Conservation (phyloP, 495 filamentous ascomycete genomes). For the Podospora tetraspora region DNA sequence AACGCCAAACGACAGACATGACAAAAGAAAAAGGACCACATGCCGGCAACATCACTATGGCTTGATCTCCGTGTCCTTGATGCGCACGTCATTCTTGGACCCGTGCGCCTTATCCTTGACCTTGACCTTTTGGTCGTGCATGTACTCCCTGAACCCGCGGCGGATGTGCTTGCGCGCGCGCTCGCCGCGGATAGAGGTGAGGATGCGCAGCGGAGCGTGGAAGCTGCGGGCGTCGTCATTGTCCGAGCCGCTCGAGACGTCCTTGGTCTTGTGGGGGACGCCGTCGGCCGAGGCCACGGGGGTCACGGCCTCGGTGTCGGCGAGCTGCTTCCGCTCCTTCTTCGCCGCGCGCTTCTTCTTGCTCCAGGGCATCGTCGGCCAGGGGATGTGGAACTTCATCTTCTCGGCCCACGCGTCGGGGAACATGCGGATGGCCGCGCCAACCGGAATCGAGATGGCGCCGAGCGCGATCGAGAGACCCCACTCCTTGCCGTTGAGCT, state of each 20-base stretch:
- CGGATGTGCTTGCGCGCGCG: conserved; percentile 20
- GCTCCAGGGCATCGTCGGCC: conserved; percentile 14
- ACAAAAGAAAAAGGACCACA: background rate
- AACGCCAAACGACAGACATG: background rate
- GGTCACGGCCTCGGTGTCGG: background rate
- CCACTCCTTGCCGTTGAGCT: conserved; percentile 61
- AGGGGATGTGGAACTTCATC: conserved; percentile 18
- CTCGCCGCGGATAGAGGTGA: conserved; percentile 24
- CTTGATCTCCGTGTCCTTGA: background rate
- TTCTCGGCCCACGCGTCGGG: conserved; percentile 43
- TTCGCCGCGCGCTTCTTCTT: conserved; percentile 9
- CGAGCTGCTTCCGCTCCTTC: background rate
- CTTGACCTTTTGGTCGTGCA: conserved; percentile 28
- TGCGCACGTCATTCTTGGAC: background rate
- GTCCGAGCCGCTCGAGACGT: background rate
- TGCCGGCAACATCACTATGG: background rate
- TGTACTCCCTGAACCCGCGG: conserved; percentile 25
- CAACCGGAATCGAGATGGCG: conserved; percentile 64
- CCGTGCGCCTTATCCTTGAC: conserved; percentile 8
- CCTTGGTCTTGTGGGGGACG: background rate
- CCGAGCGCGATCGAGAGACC: conserved; percentile 66
- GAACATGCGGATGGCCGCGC: conserved; percentile 57
- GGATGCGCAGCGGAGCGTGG: conserved; percentile 17
- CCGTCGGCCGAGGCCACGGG: background rate
- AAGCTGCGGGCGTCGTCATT: conserved; percentile 13